phyloP scores from a whole-genome alignment of 202 grass and related monocot species.

The Dendrocalamus latiflorus region DNA sequence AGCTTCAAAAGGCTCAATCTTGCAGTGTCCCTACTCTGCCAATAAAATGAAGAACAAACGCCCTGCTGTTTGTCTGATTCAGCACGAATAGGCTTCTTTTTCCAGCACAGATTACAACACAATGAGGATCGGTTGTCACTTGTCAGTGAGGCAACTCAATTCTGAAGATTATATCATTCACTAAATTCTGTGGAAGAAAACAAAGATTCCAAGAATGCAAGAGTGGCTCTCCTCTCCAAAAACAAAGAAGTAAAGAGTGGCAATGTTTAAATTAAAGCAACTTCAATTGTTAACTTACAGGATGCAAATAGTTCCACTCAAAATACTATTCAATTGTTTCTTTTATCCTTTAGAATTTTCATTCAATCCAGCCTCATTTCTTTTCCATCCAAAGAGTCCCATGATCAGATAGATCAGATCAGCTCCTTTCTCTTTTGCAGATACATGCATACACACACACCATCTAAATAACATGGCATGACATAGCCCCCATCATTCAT shows the following conservation, averaged over 20 bases:
- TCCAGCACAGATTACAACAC: too few species aligned
- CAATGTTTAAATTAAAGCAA: background rate
- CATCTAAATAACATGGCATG: constrained; percentile 30
- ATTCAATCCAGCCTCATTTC: background rate
- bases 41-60: background rate
- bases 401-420: constrained; percentile 24
- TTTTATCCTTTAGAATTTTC: background rate
- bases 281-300: background rate
- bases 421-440: background rate
- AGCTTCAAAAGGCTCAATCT: background rate
- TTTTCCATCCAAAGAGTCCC: constrained; percentile 5
- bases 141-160: background rate
- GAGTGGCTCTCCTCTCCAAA: background rate
- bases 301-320: background rate
- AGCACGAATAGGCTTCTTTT: too few species aligned
- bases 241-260: background rate
- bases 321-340: background rate
- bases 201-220: background rate
- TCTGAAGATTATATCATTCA: background rate
- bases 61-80: background rate
- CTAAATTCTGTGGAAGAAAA: background rate
- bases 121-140: background rate
- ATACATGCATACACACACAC: background rate
- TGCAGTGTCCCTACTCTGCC: background rate
- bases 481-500: constrained; percentile 23